These are phyloP conservation scores for Rehmannia glutinosa DNA, from an alignment of 257 asterid genomes.

Conservation along the genomic window DNA sequence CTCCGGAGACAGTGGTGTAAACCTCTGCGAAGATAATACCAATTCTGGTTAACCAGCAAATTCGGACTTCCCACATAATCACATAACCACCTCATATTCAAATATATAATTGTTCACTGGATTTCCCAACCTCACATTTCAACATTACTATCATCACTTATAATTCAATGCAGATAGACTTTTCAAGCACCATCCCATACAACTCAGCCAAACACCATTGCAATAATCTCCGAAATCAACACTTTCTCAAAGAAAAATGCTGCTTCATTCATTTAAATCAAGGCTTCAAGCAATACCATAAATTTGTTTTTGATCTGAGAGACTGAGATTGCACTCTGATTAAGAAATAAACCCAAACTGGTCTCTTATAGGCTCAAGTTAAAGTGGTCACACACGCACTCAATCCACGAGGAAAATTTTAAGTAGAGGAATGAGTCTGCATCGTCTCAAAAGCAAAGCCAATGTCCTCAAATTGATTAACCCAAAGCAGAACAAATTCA, in stretches of 20 bases:
- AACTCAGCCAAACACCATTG: constrained; percentile 21
- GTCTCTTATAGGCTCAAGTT: constrained; percentile 17
- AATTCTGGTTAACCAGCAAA: not conserved
- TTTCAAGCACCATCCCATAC: constrained; percentile 16
- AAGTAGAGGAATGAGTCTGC: constrained; percentile 19
- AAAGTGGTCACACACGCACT: constrained; percentile 16
- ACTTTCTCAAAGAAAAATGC: constrained; percentile 18
- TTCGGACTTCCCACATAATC: not conserved
- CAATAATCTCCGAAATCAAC: constrained; percentile 22
- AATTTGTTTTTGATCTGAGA: not conserved
- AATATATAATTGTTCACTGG: not conserved
- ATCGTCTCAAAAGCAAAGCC: constrained; percentile 24
- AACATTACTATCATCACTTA: constrained; percentile 1
- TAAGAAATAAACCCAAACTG: constrained; percentile 22
- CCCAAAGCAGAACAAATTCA: constrained; percentile 25
- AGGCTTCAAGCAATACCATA: not conserved
- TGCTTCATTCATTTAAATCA: constrained; percentile 15
- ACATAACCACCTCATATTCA: not conserved
- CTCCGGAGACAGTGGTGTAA: not conserved
- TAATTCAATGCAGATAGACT: constrained; percentile 2
- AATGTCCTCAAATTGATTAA: constrained; percentile 27
- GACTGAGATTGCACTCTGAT: constrained; percentile 30
- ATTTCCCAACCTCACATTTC: constrained; percentile 8
- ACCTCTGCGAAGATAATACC: constrained; percentile 5
- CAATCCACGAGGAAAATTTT: constrained; percentile 17